Conservation (phyloP, 2,329 filamentous ascomycete species). For the Exophiala sp. region DNA sequence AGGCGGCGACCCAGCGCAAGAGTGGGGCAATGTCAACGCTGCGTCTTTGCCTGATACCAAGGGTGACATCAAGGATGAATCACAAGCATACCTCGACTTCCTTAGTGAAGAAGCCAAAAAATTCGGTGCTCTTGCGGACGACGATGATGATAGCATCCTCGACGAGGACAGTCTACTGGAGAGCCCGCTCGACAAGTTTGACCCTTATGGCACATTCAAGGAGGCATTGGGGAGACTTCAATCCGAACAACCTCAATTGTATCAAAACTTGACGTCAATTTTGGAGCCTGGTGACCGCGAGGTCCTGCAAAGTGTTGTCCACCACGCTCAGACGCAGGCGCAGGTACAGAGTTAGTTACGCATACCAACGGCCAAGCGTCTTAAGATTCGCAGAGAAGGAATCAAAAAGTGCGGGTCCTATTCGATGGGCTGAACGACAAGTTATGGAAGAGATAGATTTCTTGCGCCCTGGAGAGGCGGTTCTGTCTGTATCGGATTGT, state of each 20-base stretch:
- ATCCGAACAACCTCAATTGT: constrained; percentile 86
- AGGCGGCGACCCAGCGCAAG: constrained; percentile 31
- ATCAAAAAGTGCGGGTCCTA: too few relatives aligned
- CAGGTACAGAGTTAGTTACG: constrained; percentile 1
- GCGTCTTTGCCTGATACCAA: constrained; percentile 58
- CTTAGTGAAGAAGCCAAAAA: constrained; percentile 91
- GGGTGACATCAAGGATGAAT: constrained; percentile 77
- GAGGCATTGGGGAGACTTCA: constrained; percentile 77
- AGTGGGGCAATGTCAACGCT: constrained; percentile 62
- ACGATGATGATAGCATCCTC: constrained; percentile 81
- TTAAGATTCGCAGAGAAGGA: too few relatives aligned
- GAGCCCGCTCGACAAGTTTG: constrained; percentile 89
- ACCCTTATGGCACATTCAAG: constrained; percentile 89
- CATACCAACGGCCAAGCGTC: not conserved
- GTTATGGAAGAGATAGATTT: too few relatives aligned
- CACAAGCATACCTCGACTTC: constrained; percentile 92
- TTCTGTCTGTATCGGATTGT: too few relatives aligned
- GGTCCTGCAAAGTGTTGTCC: constrained; percentile 73
- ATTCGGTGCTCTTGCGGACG: constrained; percentile 67
- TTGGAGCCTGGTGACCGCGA: constrained; percentile 76
- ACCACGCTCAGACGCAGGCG: constrained; percentile 52
- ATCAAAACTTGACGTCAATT: constrained; percentile 72
- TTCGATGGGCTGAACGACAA: too few relatives aligned
- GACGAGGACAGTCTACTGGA: constrained; percentile 92
- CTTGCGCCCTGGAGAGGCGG: too few relatives aligned